Percentiles rank a stretch among this genome's conserved stretches.
Evolutionary conservation across 176 grass and related monocot genomes (phyloP).

Genomic region (Cenchrus americanus): DNA sequence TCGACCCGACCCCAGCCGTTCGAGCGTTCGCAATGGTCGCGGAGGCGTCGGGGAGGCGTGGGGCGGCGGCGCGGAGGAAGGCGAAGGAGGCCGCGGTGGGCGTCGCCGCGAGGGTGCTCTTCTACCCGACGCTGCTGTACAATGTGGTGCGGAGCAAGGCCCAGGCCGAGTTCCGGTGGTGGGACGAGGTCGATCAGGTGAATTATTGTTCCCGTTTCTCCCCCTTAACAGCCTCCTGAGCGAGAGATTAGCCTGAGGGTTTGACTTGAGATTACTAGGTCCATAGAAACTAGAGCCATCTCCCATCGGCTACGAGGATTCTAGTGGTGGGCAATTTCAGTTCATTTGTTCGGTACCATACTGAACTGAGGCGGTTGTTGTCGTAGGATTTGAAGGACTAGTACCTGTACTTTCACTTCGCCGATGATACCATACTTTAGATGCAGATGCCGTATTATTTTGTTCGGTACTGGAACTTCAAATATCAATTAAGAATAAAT

Average conservation of each 20-base stretch:
- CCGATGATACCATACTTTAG: neutral
- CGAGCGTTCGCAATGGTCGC: conserved; percentile 18
- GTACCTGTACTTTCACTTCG: neutral
- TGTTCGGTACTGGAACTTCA: neutral
- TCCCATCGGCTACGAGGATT: neutral
- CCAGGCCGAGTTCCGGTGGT: conserved; percentile 92
- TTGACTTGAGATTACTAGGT: neutral
- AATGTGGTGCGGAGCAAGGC: conserved; percentile 86
- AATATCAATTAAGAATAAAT: neutral
- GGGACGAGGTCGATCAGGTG: conserved; percentile 93
- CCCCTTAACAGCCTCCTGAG: neutral
- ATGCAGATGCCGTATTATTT: neutral
- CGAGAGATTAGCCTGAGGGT: neutral
- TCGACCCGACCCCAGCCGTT: neutral
- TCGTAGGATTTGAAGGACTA: neutral
- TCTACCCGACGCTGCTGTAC: conserved; percentile 88
- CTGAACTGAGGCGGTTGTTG: neutral
- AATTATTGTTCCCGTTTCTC: neutral
- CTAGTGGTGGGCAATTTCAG: neutral
- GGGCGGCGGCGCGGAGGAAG: conserved; percentile 42
- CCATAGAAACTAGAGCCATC: neutral
- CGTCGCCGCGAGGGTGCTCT: conserved; percentile 71
- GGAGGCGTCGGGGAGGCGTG: conserved; percentile 10
- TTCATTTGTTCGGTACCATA: neutral
- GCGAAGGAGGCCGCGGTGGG: conserved; percentile 71